Evolutionary conservation across 2,329 filamentous ascomycete species (phyloP), one percentile per base, ranked within the genome.

Genomic region (Mycogone perniciosa): DNA sequence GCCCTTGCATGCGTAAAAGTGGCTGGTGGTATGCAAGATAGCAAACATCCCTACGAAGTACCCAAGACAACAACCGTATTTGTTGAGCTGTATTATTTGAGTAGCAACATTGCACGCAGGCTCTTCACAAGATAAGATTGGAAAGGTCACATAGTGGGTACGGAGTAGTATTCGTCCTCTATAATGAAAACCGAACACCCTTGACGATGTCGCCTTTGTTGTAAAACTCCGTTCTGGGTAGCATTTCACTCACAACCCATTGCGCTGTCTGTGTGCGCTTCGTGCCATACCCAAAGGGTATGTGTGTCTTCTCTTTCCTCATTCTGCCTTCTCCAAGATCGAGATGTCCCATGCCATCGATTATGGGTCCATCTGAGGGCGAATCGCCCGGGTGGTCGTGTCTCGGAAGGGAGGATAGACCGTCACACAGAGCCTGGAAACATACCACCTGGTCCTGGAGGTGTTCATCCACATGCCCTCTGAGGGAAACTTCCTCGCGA

Each of bases 391-490:
- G 51, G 7, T 46, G 27, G 1, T 56, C 58, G 33, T 60, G 57
- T 46, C 68, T 59, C 8, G 67, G 70, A 51, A 80, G 75, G 3
- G 69, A 74, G 8, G 79, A 79, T 46, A 61, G 67, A 0, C 77
- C 80, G 9, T 74, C 69, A 1, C 78, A 76, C 7, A 85, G 65
- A 4, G 77, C 76, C 62, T 85, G 81, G 58, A 83, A 82, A 13
- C 80, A 68, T 3, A 84, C 67, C 27, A 85, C 58, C 62, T 85
- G 81, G 62, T 84, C 82, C 63, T 84, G 79, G 10, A 84, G 67
- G 59, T 76, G 73, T 56, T 77, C 70, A 55, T 85, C 81, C 6
- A 80, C 75, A 2, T 73, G 68, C 0, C 77, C 73, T 2, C 71
- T 67, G 1, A 66, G 58, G 6, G 61, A 60, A 1, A 77, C 64